Percentiles rank a stretch among this genome's conserved stretches.
Evolutionary conservation across 768 basidiomycete genomes (phyloP).

Genomic region (Phanerodontia chrysosporium): DNA sequence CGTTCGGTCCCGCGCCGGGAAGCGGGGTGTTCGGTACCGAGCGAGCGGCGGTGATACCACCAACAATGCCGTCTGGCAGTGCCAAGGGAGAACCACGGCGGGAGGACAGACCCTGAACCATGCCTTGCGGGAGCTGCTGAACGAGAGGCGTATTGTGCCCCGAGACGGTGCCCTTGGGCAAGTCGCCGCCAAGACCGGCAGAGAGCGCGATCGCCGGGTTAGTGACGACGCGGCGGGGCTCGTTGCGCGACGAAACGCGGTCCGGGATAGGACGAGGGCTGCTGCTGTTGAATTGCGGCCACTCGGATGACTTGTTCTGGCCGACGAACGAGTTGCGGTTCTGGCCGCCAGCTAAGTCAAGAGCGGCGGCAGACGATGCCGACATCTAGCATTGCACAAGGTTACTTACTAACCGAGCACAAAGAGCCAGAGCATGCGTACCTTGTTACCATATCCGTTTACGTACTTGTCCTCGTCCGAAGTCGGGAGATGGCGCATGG

Average conservation of each 20-base stretch:
- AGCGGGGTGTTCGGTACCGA: slow-evolving; percentile 84
- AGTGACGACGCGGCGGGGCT: slow-evolving; percentile 63
- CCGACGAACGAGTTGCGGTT: slow-evolving; percentile 55
- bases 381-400: slow-evolving; percentile 49
- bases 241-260: slow-evolving; percentile 45
- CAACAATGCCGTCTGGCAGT: slow-evolving; percentile 48
- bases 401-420: slow-evolving; percentile 4
- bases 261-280: slow-evolving; percentile 52
- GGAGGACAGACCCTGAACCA: slow-evolving; percentile 43
- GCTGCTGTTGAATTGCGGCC: slow-evolving; percentile 82
- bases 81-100: slow-evolving; percentile 74
- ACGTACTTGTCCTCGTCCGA: slow-evolving; percentile 87
- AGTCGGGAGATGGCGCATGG: slow-evolving; percentile 83
- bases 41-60: slow-evolving; percentile 54
- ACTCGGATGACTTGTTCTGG: slow-evolving; percentile 82
- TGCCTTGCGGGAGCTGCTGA: slow-evolving; percentile 56
- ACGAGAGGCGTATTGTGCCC: slow-evolving; percentile 62
- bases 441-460: slow-evolving; percentile 57
- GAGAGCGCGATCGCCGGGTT: slow-evolving; percentile 69
- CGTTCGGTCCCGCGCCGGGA: slow-evolving; percentile 38
- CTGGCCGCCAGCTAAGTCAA: slow-evolving; percentile 89
- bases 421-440: slow-evolving; percentile 27
- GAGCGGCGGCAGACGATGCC: slow-evolving; percentile 85
- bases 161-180: slow-evolving; percentile 45
- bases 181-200: slow-evolving; percentile 50